These are phyloP conservation scores for Ascochyta fabae DNA, from an alignment of 2,329 filamentous ascomycete genomes.

Conservation along the genomic window DNA sequence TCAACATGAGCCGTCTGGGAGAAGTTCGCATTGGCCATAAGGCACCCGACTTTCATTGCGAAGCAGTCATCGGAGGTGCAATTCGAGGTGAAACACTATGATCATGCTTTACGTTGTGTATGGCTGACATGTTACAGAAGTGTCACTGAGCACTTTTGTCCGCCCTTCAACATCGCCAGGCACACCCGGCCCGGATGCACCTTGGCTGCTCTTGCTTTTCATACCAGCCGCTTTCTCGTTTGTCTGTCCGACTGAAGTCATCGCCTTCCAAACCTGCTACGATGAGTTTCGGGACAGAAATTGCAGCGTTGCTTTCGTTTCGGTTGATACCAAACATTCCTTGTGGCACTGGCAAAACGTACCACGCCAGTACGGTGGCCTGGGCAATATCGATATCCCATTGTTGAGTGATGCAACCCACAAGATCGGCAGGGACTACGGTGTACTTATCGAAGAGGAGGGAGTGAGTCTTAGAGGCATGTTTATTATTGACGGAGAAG, in stretches of 20 bases:
- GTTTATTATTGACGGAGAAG: constrained; percentile 38
- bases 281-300: constrained; percentile 38
- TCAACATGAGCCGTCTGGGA: constrained; percentile 30
- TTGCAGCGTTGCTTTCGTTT: constrained; percentile 36
- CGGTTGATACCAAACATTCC: constrained; percentile 41
- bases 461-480: constrained; percentile 38
- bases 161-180: constrained; percentile 13
- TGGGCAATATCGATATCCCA: constrained; percentile 36
- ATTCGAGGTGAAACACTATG: constrained; percentile 25
- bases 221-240: constrained; percentile 43
- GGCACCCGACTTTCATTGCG: constrained; percentile 38
- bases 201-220: constrained; percentile 43
- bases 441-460: constrained; percentile 39
- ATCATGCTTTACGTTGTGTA: not conserved
- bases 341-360: constrained; percentile 43
- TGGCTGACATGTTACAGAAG: constrained; percentile 28
- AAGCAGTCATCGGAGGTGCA: constrained; percentile 31
- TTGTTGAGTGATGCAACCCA: constrained; percentile 39
- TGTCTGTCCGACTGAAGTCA: constrained; percentile 41
- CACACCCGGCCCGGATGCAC: constrained; percentile 11
- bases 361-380: constrained; percentile 36
- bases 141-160: constrained; percentile 33
- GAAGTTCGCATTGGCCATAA: constrained; percentile 35
- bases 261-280: constrained; percentile 39
- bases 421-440: constrained; percentile 38